phyloP scores from a whole-genome alignment of 257 asterid species.

The Cynanchum wilfordii region DNA sequence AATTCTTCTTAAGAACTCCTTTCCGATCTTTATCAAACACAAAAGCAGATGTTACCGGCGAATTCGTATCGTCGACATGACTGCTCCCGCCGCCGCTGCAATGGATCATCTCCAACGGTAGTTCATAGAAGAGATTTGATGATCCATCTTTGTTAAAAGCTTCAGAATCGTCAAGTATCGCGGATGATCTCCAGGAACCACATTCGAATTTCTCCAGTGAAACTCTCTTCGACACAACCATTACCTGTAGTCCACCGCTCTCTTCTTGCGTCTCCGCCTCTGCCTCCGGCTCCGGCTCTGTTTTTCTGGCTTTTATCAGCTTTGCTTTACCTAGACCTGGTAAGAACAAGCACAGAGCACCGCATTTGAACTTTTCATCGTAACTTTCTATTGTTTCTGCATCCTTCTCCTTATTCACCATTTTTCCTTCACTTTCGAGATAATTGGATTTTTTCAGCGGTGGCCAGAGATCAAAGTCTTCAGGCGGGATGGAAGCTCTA shows the following conservation, averaged over 20 bases:
- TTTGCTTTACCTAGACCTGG: slow-evolving; percentile 64
- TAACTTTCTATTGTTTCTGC: slow-evolving; percentile 9
- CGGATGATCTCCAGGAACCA: slow-evolving; percentile 70
- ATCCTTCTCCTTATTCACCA: background rate
- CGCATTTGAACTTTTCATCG: slow-evolving; percentile 59
- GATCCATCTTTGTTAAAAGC: slow-evolving; percentile 20
- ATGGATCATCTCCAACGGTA: slow-evolving; percentile 73
- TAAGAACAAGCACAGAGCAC: slow-evolving; percentile 64
- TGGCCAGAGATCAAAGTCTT: slow-evolving; percentile 51
- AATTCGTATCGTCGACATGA: slow-evolving; percentile 23
- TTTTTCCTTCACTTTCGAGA: slow-evolving; percentile 1
- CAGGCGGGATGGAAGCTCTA: slow-evolving; percentile 44
- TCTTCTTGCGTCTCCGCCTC: background rate
- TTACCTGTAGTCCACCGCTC: slow-evolving; percentile 2
- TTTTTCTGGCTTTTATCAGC: slow-evolving; percentile 39
- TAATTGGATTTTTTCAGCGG: slow-evolving; percentile 11
- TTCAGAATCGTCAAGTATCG: slow-evolving; percentile 35
- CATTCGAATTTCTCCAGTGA: slow-evolving; percentile 84
- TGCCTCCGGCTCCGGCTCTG: slow-evolving; percentile 10
- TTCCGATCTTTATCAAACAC: slow-evolving; percentile 55
- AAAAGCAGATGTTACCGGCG: slow-evolving; percentile 62
- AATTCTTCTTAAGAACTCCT: slow-evolving; percentile 53
- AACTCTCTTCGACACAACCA: slow-evolving; percentile 44
- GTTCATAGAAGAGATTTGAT: slow-evolving; percentile 62
- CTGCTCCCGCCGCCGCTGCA: slow-evolving; percentile 27